Evolutionary conservation across 176 grass and related monocot genomes (phyloP).

Genomic region (Ensete ventricosum): DNA sequence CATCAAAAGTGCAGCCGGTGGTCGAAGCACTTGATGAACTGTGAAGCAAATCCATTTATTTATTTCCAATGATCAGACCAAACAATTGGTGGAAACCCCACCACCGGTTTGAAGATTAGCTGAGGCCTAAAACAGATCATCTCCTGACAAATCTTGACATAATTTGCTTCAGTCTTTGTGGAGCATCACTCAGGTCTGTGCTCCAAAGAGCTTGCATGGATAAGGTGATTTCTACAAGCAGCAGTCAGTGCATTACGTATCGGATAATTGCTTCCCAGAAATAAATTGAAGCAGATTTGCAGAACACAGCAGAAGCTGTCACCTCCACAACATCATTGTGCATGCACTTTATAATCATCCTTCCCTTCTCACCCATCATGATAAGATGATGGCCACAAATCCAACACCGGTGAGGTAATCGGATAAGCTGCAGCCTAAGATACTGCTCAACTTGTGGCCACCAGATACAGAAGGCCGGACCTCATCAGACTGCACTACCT

Average conservation of each 20-base stretch:
- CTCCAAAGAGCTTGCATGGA: not conserved
- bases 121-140: not conserved
- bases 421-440: not conserved
- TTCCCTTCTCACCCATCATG: not conserved
- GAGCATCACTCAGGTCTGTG: not conserved
- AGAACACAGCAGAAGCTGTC: not conserved
- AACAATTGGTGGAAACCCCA: not conserved
- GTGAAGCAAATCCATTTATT: not conserved
- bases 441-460: not conserved
- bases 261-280: not conserved
- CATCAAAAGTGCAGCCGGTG: too few relatives aligned
- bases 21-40: not conserved
- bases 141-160: not conserved
- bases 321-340: not conserved
- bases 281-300: not conserved
- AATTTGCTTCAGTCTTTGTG: not conserved
- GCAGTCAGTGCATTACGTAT: not conserved
- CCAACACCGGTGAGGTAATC: too few relatives aligned
- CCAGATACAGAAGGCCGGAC: not conserved
- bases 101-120: not conserved
- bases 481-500: constrained; percentile 13
- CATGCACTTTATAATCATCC: not conserved
- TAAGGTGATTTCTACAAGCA: too few relatives aligned
- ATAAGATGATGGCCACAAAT: too few relatives aligned
- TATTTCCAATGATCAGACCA: not conserved